These are phyloP conservation scores for Penicillium italicum DNA, from an alignment of 2,329 filamentous ascomycete species.

Conservation along the genomic window DNA sequence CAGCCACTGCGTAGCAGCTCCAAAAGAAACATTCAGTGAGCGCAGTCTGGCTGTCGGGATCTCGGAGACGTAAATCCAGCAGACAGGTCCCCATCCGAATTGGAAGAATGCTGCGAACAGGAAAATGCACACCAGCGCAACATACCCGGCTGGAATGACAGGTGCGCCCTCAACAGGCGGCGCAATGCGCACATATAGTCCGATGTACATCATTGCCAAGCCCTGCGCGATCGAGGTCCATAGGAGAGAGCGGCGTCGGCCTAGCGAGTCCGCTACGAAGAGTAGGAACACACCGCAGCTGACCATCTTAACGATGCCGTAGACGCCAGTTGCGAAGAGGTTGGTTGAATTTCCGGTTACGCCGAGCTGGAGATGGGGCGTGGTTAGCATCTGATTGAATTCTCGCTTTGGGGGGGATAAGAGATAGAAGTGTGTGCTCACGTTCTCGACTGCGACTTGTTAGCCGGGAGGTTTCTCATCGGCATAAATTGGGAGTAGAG, in stretches of 20 bases:
- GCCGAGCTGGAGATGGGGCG: constrained; percentile 51
- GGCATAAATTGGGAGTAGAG: no score
- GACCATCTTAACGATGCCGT: constrained; percentile 67
- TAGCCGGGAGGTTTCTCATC: neutral
- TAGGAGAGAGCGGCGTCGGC: constrained; percentile 59
- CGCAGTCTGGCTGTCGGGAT: constrained; percentile 65
- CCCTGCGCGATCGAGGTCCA: constrained; percentile 64
- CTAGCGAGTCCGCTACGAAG: constrained; percentile 66
- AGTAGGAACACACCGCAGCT: constrained; percentile 63
- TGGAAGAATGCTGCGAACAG: constrained; percentile 69
- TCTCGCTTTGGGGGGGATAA: neutral
- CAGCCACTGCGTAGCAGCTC: constrained; percentile 67
- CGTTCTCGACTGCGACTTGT: constrained; percentile 18
- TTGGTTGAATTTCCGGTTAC: constrained; percentile 55
- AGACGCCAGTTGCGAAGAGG: constrained; percentile 70
- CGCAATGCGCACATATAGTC: constrained; percentile 57
- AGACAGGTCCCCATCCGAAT: constrained; percentile 67
- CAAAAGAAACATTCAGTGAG: constrained; percentile 64
- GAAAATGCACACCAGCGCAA: constrained; percentile 68
- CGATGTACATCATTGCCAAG: constrained; percentile 64
- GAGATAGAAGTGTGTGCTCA: constrained; percentile 6
- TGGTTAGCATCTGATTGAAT: neutral
- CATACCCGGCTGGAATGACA: constrained; percentile 64
- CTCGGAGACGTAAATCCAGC: constrained; percentile 70
- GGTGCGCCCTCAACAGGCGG: constrained; percentile 49